Base-by-base conservation (phyloP, 352 stramenopile species). In the Hyaloperonospora arabidopsidis region DNA sequence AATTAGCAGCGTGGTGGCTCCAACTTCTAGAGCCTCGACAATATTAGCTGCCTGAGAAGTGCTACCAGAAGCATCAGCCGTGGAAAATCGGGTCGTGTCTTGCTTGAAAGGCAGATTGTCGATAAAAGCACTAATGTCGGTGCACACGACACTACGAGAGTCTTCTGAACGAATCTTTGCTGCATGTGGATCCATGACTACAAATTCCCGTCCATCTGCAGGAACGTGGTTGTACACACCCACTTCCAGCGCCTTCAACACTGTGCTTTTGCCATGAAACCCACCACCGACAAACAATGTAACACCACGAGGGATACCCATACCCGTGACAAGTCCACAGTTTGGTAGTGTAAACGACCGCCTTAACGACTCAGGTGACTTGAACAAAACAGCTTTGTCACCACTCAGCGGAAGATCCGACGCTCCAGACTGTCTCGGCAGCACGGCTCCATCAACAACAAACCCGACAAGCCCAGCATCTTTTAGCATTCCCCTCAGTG, bases 211-310 rank as follows among this genome's bases (percentile, higher is more conserved):
- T 5, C 96, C 95, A 59, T 98, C 95, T 10, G 65, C 84, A 0
- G 93, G 93, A 29, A 98, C 84, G 63, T 98, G 96, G 57, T 98
- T 97, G 75, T 98, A 98, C 28, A 98, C 78, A 22, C 94, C 94
- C 10, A 97, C 70, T 68, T 98, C 87, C 5, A 98, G 60, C 2
- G 93, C 91, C 52, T 95, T 84, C 0, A 98, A 74, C 7, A 99
- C 72, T 1, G 96, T 99, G 47, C 87, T 97, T 70, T 99, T 99
- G 45, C 96, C 96, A 65, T 99, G 96, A 73, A 98, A 99, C 11
- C 96, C 96, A 43, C 96, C 95, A 17, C 96, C 96, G 17, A 98
- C 95, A 62, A 99, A 96, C 13, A 98, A 74, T 10, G 92, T 97
- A 6, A 99, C 89, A 13, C 96, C 96, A 7, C 79, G 74, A 6